phyloP scores from a whole-genome alignment of 2,329 filamentous ascomycete genomes.

The Trichoderma sp. region DNA sequence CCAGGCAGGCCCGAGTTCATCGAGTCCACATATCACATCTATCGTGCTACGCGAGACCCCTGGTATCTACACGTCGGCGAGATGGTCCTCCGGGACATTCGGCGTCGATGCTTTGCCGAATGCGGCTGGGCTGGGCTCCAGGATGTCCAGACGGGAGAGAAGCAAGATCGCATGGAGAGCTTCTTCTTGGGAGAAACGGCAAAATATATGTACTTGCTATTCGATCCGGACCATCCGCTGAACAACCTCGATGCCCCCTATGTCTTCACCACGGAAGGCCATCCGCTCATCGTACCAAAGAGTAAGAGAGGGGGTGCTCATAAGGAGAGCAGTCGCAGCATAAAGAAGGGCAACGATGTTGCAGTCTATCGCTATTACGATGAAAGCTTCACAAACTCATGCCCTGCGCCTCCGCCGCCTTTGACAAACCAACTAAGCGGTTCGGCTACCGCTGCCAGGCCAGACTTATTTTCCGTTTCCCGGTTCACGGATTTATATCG shows the following conservation, averaged over 20 bases:
- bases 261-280: slow-evolving; percentile 95
- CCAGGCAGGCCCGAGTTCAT: slow-evolving; percentile 94
- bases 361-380: slow-evolving; percentile 46
- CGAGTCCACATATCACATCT: slow-evolving; percentile 96
- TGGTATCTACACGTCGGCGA: slow-evolving; percentile 97
- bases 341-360: slow-evolving; percentile 26
- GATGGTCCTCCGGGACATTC: slow-evolving; percentile 90
- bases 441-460: slow-evolving; percentile 77
- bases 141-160: slow-evolving; percentile 79
- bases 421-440: slow-evolving; percentile 66
- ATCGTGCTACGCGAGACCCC: slow-evolving; percentile 87
- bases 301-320: slow-evolving; percentile 31
- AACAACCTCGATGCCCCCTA: slow-evolving; percentile 85
- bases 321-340: slow-evolving; percentile 9
- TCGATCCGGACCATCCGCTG: slow-evolving; percentile 81
- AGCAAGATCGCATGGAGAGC: slow-evolving; percentile 95
- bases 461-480: slow-evolving; percentile 86
- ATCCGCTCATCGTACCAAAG: slow-evolving; percentile 81
- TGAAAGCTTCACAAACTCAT: slow-evolving; percentile 60
- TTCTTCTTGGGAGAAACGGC: slow-evolving; percentile 97
- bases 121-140: slow-evolving; percentile 94
- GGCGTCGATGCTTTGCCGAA: slow-evolving; percentile 81
- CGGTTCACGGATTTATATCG: slow-evolving; percentile 80
- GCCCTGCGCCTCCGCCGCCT: slow-evolving; percentile 65
- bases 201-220: slow-evolving; percentile 93